Percentiles rank a stretch among this genome's conserved stretches.
Conservation (phyloP, 2,329 filamentous ascomycete genomes). For the Arthrobotrys sinensis region DNA sequence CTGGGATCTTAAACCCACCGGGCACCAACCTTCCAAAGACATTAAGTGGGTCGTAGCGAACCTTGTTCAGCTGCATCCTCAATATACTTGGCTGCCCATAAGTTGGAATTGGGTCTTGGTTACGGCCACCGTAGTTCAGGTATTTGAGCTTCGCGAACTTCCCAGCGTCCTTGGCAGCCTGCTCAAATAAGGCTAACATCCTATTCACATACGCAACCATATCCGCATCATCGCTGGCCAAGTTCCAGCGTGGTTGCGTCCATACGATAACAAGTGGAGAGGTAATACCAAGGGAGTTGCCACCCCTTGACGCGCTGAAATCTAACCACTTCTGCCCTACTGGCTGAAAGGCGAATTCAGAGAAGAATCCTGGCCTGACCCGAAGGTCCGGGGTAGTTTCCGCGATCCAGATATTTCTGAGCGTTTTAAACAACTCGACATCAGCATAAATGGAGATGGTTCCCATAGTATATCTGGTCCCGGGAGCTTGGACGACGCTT, state of each 20-base stretch:
- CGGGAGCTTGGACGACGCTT: not conserved
- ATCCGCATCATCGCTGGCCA: conserved; percentile 30
- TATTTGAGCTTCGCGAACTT: conserved; percentile 68
- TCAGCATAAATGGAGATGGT: conserved; percentile 34
- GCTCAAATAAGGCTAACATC: conserved; percentile 63
- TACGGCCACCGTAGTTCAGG: conserved; percentile 69
- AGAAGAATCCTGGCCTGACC: conserved; percentile 42
- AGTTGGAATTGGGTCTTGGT: conserved; percentile 68
- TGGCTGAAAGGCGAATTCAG: conserved; percentile 62
- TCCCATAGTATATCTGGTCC: conserved; percentile 23
- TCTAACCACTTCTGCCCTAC: conserved; percentile 53
- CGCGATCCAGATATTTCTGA: conserved; percentile 27
- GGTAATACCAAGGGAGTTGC: conserved; percentile 54
- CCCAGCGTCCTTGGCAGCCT: conserved; percentile 64
- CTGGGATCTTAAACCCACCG: conserved; percentile 66
- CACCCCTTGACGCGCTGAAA: conserved; percentile 36
- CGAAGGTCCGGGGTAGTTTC: not conserved
- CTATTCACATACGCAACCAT: conserved; percentile 28
- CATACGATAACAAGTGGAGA: conserved; percentile 17
- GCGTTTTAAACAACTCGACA: conserved; percentile 28
- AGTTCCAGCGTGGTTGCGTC: conserved; percentile 20
- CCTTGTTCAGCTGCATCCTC: conserved; percentile 61
- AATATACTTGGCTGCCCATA: conserved; percentile 68
- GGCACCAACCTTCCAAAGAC: conserved; percentile 65
- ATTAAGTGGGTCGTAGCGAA: conserved; percentile 64